A percentile compares a stretch with the other conserved stretches of the same genome.
Conservation (phyloP, 1,284 basidiomycete species). For the Fomitopsis betulina region DNA sequence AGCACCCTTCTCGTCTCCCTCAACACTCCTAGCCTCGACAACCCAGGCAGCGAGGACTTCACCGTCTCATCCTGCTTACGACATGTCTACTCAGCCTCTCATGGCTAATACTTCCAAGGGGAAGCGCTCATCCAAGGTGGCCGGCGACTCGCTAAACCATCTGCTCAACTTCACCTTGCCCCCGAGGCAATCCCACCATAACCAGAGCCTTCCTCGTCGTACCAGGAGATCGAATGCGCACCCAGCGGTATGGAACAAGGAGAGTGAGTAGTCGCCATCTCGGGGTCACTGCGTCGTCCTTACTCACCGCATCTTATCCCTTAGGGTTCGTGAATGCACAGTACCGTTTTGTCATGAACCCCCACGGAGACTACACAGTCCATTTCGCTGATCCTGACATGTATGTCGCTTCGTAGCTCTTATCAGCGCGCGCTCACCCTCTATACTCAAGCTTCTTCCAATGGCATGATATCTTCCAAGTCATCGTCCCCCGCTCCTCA, state of each 20-base stretch:
- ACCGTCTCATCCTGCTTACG: conserved; percentile 21
- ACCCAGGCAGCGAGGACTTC: conserved; percentile 24
- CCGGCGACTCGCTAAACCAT: conserved; percentile 64
- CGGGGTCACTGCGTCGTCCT: neutral
- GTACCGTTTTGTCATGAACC: conserved; percentile 92
- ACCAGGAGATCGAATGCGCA: conserved; percentile 61
- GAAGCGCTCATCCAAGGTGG: conserved; percentile 64
- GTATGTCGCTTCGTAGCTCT: conserved; percentile 39
- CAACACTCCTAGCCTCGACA: conserved; percentile 4
- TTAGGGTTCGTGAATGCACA: conserved; percentile 90
- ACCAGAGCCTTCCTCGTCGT: conserved; percentile 60
- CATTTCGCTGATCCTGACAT: conserved; percentile 96
- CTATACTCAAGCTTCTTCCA: conserved; percentile 69
- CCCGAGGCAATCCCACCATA: conserved; percentile 61
- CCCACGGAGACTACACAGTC: conserved; percentile 87
- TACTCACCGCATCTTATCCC: conserved; percentile 5
- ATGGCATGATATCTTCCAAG: conserved; percentile 95
- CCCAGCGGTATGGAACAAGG: conserved; percentile 78
- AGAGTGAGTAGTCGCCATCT: conserved; percentile 55
- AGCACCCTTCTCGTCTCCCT: neutral
- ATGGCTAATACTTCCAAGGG: conserved; percentile 27
- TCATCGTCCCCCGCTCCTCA: conserved; percentile 83
- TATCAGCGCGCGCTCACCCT: conserved; percentile 11
- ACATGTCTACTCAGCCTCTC: conserved; percentile 27
- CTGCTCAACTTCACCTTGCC: conserved; percentile 84